A percentile compares a stretch with the other conserved stretches of the same genome.
phyloP scores from a whole-genome alignment of 371 early-diverging fungal species.

The Mortierella sp. region DNA sequence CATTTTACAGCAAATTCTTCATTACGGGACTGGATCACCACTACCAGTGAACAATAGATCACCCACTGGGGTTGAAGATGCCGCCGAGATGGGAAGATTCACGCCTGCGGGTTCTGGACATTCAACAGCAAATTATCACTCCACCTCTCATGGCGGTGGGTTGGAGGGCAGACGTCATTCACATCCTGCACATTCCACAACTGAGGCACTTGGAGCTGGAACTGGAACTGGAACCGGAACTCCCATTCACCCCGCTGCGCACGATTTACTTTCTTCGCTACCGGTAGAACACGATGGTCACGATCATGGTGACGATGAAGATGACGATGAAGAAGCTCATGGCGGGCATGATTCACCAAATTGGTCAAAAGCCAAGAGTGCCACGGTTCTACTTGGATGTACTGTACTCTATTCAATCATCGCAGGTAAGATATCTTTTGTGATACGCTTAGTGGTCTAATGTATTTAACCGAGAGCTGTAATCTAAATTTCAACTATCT shows the following conservation, averaged over 20 bases:
- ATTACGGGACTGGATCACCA: slow-evolving; percentile 31
- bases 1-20: slow-evolving; percentile 55
- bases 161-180: slow-evolving; percentile 30
- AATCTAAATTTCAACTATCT: not conserved
- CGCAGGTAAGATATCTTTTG: slow-evolving; percentile 61
- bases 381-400: slow-evolving; percentile 83
- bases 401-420: slow-evolving; percentile 91
- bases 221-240: not conserved
- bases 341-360: slow-evolving; percentile 94
- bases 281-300: slow-evolving; percentile 38
- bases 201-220: slow-evolving; percentile 11
- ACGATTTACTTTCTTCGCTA: slow-evolving; percentile 37
- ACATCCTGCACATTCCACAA: slow-evolving; percentile 24
- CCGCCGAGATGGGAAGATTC: slow-evolving; percentile 37
- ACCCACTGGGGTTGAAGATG: not conserved
- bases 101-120: slow-evolving; percentile 24
- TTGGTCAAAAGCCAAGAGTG: slow-evolving; percentile 88
- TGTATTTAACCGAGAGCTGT: too few relatives aligned
- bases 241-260: slow-evolving; percentile 21
- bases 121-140: slow-evolving; percentile 44
- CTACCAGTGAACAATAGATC: slow-evolving; percentile 10
- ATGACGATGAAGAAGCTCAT: slow-evolving; percentile 71
- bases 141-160: slow-evolving; percentile 38
- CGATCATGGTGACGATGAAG: slow-evolving; percentile 58
- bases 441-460: not conserved